Base-by-base conservation (phyloP, 1,284 basidiomycete species). In the Bondarzewia mesenterica region DNA sequence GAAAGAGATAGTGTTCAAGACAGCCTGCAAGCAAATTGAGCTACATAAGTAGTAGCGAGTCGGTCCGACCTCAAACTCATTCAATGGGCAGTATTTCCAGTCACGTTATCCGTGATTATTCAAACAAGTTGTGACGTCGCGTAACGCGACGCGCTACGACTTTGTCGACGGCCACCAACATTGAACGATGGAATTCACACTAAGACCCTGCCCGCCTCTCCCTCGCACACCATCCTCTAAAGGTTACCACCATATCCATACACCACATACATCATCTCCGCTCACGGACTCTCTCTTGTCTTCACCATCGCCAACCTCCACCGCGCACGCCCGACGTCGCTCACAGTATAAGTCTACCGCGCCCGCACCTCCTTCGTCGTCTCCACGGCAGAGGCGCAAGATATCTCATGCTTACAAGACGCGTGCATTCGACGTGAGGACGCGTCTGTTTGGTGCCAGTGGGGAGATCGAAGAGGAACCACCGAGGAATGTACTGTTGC, bases 401-500 rank as follows among this genome's bases (percentile, higher is more conserved):
- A 3, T 10, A 12, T 21, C 44, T 7, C 36, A 41, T 16, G 41
- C 39, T 8, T 29, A 41, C 27, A 42, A 27, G 27, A 23, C 47
- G 23, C 44, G 37, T 23, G 20, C 44, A 14, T 14, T 12, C 45
- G 23, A 45, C 48, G 15, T 49, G 45, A 29, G 49, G 47, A 18
- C 52, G 46, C 44, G 25, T 43, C 3, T 50, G 52, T 25, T 26
- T 32, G 18, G 40, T 52, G n/a, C 26, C 48, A 44, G 25, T 35
- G 3, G 37, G 18, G 22, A 36, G 29, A 7, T 38, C 38, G 27
- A 47, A 8, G 59, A 64, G 26, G 73, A 74, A 46, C 56, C 61
- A 1, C 60, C 71, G 1, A 64, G 70, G 51, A 77, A 75, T 46
- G 53, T 63, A 3, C 71, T 86, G 38, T 62, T 87, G 40, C 65